A percentile compares a stretch with the other conserved stretches of the same genome.
Conservation (phyloP, 2,329 filamentous ascomycete genomes). For the Penicillium sp. region DNA sequence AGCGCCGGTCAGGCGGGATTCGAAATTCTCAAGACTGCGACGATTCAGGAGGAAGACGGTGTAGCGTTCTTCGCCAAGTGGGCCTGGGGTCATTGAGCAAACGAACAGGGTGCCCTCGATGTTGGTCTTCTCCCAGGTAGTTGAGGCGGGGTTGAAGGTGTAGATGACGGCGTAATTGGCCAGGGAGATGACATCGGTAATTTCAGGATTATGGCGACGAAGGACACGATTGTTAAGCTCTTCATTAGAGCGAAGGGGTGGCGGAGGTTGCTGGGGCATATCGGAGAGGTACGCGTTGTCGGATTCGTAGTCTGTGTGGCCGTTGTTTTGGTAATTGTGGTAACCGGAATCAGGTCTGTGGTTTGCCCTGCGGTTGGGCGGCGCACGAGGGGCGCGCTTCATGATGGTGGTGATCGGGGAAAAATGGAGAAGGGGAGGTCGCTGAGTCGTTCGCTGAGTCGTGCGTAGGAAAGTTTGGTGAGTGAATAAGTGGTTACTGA, state of each 20-base stretch:
- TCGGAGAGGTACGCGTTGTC: slow-evolving; percentile 56
- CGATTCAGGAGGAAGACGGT: slow-evolving; percentile 71
- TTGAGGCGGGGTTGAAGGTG: slow-evolving; percentile 64
- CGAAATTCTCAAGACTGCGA: slow-evolving; percentile 68
- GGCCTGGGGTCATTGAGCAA: slow-evolving; percentile 59
- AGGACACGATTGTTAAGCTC: slow-evolving; percentile 87
- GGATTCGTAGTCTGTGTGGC: slow-evolving; percentile 62
- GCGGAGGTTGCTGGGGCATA: slow-evolving; percentile 39
- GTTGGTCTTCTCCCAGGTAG: slow-evolving; percentile 79
- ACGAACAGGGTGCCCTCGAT: slow-evolving; percentile 89
- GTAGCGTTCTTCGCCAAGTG: slow-evolving; percentile 50
- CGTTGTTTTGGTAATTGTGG: slow-evolving; percentile 23
- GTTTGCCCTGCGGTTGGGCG: no score
- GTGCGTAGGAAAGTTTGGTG: neutral
- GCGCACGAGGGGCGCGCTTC: slow-evolving; percentile 6
- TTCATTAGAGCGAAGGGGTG: slow-evolving; percentile 66
- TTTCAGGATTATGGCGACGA: slow-evolving; percentile 73
- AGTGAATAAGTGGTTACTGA: neutral
- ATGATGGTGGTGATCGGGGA: slow-evolving; percentile 19
- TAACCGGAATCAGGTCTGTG: neutral
- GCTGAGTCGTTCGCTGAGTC: neutral
- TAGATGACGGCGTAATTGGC: slow-evolving; percentile 87
- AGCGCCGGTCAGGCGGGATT: slow-evolving; percentile 59
- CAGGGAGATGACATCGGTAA: slow-evolving; percentile 72
- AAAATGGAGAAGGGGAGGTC: neutral